Evolutionary conservation across 495 filamentous ascomycete genomes (phyloP).

Genomic region (Extremus antarcticus): DNA sequence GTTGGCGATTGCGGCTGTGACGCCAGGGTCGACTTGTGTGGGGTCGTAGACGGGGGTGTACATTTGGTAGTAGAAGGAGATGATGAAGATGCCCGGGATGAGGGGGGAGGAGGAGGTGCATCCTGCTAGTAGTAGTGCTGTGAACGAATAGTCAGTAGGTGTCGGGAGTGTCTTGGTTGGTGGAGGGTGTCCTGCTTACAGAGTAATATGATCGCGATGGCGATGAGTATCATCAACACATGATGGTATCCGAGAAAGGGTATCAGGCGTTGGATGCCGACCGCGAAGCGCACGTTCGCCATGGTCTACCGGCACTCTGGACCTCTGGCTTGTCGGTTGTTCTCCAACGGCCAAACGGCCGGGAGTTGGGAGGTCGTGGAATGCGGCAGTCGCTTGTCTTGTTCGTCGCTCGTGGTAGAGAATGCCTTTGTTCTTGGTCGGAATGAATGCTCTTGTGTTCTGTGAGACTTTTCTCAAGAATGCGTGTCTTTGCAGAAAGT

Average conservation of each 20-base stretch:
- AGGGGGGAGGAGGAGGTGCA: slow-evolving; percentile 67
- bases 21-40: slow-evolving; percentile 75
- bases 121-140: slow-evolving; percentile 67
- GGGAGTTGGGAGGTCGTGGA: slow-evolving; percentile 17
- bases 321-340: not conserved
- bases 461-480: not conserved
- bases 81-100: slow-evolving; percentile 70
- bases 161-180: not conserved
- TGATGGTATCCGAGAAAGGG: slow-evolving; percentile 98
- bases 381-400: slow-evolving; percentile 20
- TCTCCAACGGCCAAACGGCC: slow-evolving; percentile 14
- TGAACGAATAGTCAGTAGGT: slow-evolving; percentile 14
- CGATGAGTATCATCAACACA: slow-evolving; percentile 95
- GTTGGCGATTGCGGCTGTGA: slow-evolving; percentile 61
- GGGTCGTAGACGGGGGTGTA: slow-evolving; percentile 57
- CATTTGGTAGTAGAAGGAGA: slow-evolving; percentile 60
- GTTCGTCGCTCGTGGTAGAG: not conserved
- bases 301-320: slow-evolving; percentile 24
- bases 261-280: slow-evolving; percentile 47
- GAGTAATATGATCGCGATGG: slow-evolving; percentile 83
- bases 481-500: not conserved
- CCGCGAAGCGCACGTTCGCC: slow-evolving; percentile 32
- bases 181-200: slow-evolving; percentile 50
- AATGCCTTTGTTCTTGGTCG: not conserved
- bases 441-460: not conserved